These are phyloP conservation scores for Stramenopiles sp. DNA, from an alignment of 352 stramenopile genomes.

Conservation along the genomic window DNA sequence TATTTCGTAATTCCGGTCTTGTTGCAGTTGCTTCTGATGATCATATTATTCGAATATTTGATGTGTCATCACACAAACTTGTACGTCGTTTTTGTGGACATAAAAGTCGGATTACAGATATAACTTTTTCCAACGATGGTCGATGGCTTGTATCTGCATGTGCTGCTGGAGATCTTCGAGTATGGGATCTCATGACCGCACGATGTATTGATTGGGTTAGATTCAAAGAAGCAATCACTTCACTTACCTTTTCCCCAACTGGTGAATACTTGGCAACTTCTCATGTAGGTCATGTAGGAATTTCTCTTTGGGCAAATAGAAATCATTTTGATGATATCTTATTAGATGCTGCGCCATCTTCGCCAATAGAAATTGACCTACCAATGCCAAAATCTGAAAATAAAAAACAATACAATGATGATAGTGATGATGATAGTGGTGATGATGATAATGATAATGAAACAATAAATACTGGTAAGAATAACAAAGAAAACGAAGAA, in stretches of 20 bases:
- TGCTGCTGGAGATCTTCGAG: slow-evolving; percentile 38
- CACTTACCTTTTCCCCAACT: slow-evolving; percentile 53
- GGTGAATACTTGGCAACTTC: slow-evolving; percentile 78
- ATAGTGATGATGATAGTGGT: background rate
- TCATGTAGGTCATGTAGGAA: slow-evolving; percentile 43
- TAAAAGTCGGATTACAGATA: slow-evolving; percentile 35
- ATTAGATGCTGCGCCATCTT: slow-evolving; percentile 27
- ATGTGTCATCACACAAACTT: slow-evolving; percentile 38
- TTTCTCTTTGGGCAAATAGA: slow-evolving; percentile 73
- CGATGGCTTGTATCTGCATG: slow-evolving; percentile 41
- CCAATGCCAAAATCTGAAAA: slow-evolving; percentile 17
- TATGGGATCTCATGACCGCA: slow-evolving; percentile 70
- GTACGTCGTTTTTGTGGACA: slow-evolving; percentile 42
- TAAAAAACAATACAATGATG: background rate
- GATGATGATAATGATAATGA: slow-evolving; percentile 10
- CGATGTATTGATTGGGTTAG: slow-evolving; percentile 68
- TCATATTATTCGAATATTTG: slow-evolving; percentile 36
- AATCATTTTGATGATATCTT: slow-evolving; percentile 58
- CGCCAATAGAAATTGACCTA: slow-evolving; percentile 48
- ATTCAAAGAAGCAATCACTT: slow-evolving; percentile 36
- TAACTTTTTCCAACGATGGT: slow-evolving; percentile 43
- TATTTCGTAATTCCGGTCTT: slow-evolving; percentile 31
- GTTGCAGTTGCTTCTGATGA: slow-evolving; percentile 44
- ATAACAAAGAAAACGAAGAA: too few species aligned
- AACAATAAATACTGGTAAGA: too few species aligned